phyloP scores from a whole-genome alignment of 805 yeast species.

The Ogataea trehaloabstinens region DNA sequence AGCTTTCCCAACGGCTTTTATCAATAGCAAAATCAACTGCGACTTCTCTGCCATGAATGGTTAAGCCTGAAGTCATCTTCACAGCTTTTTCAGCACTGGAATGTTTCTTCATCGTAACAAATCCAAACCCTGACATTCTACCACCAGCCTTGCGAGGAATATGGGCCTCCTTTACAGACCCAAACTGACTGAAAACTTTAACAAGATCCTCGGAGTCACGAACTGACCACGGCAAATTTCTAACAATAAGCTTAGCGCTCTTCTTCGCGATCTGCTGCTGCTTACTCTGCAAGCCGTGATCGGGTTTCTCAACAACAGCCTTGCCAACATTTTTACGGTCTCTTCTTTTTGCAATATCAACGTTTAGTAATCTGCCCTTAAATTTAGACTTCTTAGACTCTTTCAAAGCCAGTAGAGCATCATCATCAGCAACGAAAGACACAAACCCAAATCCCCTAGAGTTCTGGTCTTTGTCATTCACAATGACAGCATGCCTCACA shows the following conservation, averaged over 20 bases:
- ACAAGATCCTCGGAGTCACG: conserved; percentile 71
- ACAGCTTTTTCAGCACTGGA: conserved; percentile 79
- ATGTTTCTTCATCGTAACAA: conserved; percentile 82
- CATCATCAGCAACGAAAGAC: conserved; percentile 81
- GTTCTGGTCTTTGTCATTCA: conserved; percentile 68
- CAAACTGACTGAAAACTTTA: conserved; percentile 70
- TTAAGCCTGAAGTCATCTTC: conserved; percentile 67
- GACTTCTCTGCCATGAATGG: conserved; percentile 86
- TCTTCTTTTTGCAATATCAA: conserved; percentile 91
- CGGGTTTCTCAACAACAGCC: conserved; percentile 19
- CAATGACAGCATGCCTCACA: conserved; percentile 91
- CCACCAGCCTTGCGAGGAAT: conserved; percentile 89
- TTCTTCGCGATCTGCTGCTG: conserved; percentile 38
- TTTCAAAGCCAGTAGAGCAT: conserved; percentile 71
- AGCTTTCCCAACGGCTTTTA: conserved; percentile 76
- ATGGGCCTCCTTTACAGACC: conserved; percentile 83
- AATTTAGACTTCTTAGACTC: conserved; percentile 66
- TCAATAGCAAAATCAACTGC: conserved; percentile 93
- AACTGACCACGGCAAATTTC: conserved; percentile 96
- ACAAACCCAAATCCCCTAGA: conserved; percentile 97
- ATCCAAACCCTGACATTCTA: conserved; percentile 91
- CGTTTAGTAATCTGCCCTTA: conserved; percentile 61
- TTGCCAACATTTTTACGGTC: conserved; percentile 51
- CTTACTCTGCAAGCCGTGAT: conserved; percentile 26
- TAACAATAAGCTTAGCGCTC: conserved; percentile 79